Evolutionary conservation across 2,329 filamentous ascomycete species (phyloP), one percentile per base, ranked within the genome.

Genomic region (Hypocrella siamensis): DNA sequence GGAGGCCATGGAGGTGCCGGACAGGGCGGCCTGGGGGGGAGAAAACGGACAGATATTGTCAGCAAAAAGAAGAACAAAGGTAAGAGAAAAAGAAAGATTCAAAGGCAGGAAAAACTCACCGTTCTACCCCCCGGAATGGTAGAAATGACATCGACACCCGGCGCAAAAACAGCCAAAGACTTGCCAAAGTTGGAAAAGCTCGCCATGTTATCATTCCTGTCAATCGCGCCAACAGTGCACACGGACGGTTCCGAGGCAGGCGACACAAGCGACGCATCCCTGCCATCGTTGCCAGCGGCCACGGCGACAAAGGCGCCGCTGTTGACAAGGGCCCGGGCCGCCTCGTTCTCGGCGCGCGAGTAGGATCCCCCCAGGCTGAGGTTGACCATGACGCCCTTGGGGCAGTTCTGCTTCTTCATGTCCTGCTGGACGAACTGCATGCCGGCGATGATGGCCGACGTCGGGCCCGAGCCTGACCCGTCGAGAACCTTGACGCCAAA

Each of bases 361-460:
- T 24, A 38, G 16, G 41, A 31, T 9, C 64, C 64, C 18, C 65
- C 65, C 5, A 70, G 58, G 11, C 59, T 64, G 61, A 69, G 61
- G 49, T 60, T 66, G 37, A 61, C 56, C 17, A 68, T 61, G 24
- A 55, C 48, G 19, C 59, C 57, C 26, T 46, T 52, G 39, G 49
- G 44, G 48, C 56, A 59, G 40, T 33, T 46, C 34, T 48, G 51
- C 4, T 38, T 49, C 30, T 42, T 19, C 14, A 47, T 40, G 40
- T 60, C 54, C 15, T 41, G 31, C 31, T 46, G 45, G 7, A 57
- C 57, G 27, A 46, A 58, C 46, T 58, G 52, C 38, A 58, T 57
- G 38, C 54, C 54, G 18, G 54, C 54, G 28, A 60, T 49, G 39
- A 60, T 51, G 34, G 44, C 48, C 5, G 54, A 56, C 38, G 42